Base-by-base conservation (phyloP, 192 early-diverging fungal species). In the Gonapodya prolifera region DNA sequence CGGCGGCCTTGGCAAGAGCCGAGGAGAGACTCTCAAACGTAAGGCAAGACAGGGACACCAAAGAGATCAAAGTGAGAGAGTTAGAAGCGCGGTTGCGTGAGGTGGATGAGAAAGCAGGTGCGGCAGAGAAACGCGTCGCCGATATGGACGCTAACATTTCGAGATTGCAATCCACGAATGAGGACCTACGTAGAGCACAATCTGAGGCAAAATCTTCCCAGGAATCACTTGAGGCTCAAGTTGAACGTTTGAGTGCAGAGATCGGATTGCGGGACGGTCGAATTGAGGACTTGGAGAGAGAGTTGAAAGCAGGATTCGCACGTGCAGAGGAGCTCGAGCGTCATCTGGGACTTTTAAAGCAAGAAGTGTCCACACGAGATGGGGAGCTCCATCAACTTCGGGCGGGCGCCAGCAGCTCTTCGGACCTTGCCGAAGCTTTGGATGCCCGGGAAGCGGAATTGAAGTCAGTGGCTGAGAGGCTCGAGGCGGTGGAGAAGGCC, bases 31-130 rank as follows among this genome's bases (percentile, higher is more conserved):
- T 8, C 13, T n/a, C n/a, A 69, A 69, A n/a, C 13, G n/a, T n/a
- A 8, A n/a, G n/a, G 45, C 45, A 16, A 8, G 45, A 69, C 13
- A 69, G 45, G 13, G 8, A 8, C 45, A 76, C 70, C 61, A 75
- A 35, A 31, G 77, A 79, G 79, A 2, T 79, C 29, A 75, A 80
- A 70, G 23, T 36, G 81, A 69, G 45, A 76, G 69, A 36, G 17
- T 1, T 28, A 45, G 35, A 80, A 77, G 35, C 35, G 17, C 33
- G 80, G 70, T 0, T 32, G 81, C 23, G 81, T 81, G 33, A 34
- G 2, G 1, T 2, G 77, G 30, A 74, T 80, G 16, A 75, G 79
- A 8, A n/a, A n/a, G 13, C n/a, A 78, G 61, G 33, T 77, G 29
- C 35, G 16, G n/a, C n/a, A 34, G 34, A 16, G 70, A 1, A 30